phyloP scores from a whole-genome alignment of 2,329 filamentous ascomycete genomes.

The Talaromyces marneffei region DNA sequence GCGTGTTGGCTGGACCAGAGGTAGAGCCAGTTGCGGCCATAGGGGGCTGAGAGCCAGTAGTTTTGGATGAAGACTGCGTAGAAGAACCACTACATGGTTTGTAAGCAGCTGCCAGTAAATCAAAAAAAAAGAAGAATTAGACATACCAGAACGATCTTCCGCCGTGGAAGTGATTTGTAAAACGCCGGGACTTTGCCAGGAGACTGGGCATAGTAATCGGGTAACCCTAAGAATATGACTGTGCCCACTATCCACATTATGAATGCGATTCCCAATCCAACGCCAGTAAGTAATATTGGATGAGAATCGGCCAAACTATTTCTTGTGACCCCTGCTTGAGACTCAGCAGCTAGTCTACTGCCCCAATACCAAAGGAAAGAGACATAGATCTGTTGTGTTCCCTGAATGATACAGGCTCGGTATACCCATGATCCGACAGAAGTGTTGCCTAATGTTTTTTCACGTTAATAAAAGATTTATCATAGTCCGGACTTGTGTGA shows the following conservation, averaged over 20 bases:
- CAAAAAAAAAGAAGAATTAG: background rate
- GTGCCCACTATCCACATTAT: constrained; percentile 47
- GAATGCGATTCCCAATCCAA: constrained; percentile 44
- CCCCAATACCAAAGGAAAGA: constrained; percentile 59
- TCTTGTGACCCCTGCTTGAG: constrained; percentile 6
- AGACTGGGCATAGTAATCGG: constrained; percentile 53
- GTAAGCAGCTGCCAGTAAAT: background rate
- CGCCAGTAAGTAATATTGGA: constrained; percentile 14
- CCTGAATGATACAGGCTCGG: constrained; percentile 56
- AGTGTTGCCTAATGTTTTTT: constrained; percentile 35
- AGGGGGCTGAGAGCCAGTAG: constrained; percentile 54
- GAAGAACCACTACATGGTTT: constrained; percentile 48
- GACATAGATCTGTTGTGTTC: constrained; percentile 57
- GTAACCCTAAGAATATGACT: constrained; percentile 49
- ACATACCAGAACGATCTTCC: constrained; percentile 43
- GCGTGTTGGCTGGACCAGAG: constrained; percentile 47
- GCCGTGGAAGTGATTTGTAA: constrained; percentile 50
- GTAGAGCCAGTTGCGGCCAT: constrained; percentile 56
- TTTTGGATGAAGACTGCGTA: constrained; percentile 53
- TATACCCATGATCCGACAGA: constrained; percentile 56
- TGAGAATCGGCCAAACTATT: constrained; percentile 15
- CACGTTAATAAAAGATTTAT: background rate
- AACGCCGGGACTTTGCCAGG: constrained; percentile 54
- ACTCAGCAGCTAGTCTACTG: constrained; percentile 28
- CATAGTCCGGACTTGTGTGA: background rate